A percentile compares a stretch with the other conserved stretches of the same genome.
Evolutionary conservation across 2,329 filamentous ascomycete genomes (phyloP).

Genomic region (Nemania bipapillata): DNA sequence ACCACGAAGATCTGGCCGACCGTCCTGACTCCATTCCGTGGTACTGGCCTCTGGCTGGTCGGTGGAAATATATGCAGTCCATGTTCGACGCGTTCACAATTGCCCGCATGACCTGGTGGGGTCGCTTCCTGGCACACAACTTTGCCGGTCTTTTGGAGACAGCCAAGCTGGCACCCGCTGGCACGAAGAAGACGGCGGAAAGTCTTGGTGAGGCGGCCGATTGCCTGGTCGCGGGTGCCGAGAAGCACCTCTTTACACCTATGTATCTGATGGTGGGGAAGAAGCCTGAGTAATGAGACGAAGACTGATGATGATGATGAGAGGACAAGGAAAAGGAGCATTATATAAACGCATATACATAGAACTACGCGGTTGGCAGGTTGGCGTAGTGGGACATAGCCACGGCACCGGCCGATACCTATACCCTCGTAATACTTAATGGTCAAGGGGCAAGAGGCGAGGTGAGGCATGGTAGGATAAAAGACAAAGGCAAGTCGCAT

Average conservation of each 20-base stretch:
- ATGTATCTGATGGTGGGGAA: constrained; percentile 98
- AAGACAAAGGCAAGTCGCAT: background rate
- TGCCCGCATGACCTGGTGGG: constrained; percentile 87
- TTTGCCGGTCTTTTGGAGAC: constrained; percentile 81
- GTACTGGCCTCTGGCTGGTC: constrained; percentile 92
- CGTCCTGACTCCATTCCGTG: constrained; percentile 81
- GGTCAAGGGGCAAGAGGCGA: background rate
- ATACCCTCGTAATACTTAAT: constrained; percentile 38
- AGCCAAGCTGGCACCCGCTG: constrained; percentile 77
- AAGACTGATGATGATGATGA: constrained; percentile 33
- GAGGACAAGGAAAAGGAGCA: constrained; percentile 7
- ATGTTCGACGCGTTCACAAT: constrained; percentile 84
- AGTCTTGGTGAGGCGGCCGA: constrained; percentile 84
- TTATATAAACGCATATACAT: constrained; percentile 4
- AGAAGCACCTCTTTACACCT: constrained; percentile 93
- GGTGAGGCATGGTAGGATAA: background rate
- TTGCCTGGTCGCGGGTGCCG: constrained; percentile 84
- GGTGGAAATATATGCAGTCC: constrained; percentile 84
- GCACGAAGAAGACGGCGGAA: constrained; percentile 95
- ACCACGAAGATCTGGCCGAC: constrained; percentile 87
- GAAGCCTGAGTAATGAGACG: constrained; percentile 71
- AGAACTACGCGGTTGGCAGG: constrained; percentile 10
- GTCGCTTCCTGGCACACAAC: constrained; percentile 77
- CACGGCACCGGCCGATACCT: constrained; percentile 16
- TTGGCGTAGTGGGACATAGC: constrained; percentile 26